Conservation (phyloP, 305 asterid species). For the Fraxinus floribunda region DNA sequence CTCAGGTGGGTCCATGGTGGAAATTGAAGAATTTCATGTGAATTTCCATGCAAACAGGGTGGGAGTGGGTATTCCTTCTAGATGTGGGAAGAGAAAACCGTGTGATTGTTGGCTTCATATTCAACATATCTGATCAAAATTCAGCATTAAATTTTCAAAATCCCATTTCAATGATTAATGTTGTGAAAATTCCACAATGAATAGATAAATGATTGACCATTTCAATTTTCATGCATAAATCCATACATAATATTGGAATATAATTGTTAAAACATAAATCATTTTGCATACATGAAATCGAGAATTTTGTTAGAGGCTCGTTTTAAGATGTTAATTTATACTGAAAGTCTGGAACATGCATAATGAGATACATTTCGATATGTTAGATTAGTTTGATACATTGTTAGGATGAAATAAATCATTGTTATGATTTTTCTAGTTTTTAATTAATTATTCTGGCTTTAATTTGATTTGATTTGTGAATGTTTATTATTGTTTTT, state of each 20-base stretch:
- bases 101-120: neutral
- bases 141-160: neutral
- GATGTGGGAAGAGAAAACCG: neutral
- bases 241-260: neutral
- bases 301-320: too few species aligned
- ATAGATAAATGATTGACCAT: neutral
- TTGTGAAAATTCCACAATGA: neutral
- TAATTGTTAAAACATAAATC: too few species aligned
- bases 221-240: neutral
- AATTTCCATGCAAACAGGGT: neutral
- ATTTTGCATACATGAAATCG: too few species aligned
- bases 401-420: too few species aligned
- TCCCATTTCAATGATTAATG: neutral
- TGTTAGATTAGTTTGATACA: too few species aligned
- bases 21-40: neutral
- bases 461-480: too few species aligned
- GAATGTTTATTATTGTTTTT: too few species aligned
- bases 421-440: too few species aligned
- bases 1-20: neutral
- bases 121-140: neutral
- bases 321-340: too few species aligned
- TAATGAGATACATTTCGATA: too few species aligned
- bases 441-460: too few species aligned
- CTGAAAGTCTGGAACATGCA: too few species aligned
- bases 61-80: neutral